Conservation (phyloP, 257 asterid species). For the Solanum lycopersicoides region DNA sequence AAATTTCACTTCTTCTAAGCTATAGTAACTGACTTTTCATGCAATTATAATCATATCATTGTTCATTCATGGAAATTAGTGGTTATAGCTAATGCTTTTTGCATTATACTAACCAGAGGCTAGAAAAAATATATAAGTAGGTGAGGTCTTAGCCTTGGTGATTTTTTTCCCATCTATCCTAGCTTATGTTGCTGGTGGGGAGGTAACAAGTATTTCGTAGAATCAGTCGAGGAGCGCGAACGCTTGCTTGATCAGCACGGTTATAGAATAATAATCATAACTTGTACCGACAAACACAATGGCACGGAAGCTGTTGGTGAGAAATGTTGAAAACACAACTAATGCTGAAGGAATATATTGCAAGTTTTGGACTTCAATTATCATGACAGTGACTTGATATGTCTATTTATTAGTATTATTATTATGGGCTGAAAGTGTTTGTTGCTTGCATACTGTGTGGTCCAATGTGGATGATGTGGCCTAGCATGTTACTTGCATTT, state of each 20-base stretch:
- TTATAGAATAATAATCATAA: neutral
- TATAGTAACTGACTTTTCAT: neutral
- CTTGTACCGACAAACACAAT: neutral
- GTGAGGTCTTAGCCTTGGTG: too few relatives aligned
- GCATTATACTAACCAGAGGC: neutral
- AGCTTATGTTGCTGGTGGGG: neutral
- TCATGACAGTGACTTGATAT: neutral
- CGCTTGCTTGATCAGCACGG: neutral
- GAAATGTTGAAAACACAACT: neutral
- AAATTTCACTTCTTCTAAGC: neutral
- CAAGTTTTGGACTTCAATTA: neutral
- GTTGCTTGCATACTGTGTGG: neutral
- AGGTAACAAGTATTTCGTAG: neutral
- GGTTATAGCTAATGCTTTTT: neutral
- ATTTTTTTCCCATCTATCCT: too few relatives aligned
- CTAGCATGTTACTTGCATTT: neutral
- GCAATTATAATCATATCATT: neutral
- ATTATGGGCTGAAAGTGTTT: neutral
- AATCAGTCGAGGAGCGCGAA: neutral
- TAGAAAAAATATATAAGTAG: neutral
- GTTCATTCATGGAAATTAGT: neutral
- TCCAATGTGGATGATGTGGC: neutral
- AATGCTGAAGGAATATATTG: neutral
- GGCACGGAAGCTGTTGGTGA: neutral
- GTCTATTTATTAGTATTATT: neutral